Conservation (phyloP, 2,329 filamentous ascomycete genomes). For the Chalara sp. region DNA sequence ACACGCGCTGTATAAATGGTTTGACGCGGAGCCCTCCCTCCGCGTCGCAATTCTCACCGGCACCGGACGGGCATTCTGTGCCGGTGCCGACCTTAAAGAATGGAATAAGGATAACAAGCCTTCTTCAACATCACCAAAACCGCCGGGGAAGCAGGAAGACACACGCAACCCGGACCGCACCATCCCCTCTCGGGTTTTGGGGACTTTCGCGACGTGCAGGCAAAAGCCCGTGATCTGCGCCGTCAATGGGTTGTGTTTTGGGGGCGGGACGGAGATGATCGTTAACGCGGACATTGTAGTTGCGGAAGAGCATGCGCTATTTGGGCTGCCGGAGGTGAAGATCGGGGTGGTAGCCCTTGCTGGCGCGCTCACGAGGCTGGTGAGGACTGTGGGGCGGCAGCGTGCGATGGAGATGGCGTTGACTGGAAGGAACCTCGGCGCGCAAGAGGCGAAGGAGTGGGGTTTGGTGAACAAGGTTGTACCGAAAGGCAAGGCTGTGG, state of each 20-base stretch:
- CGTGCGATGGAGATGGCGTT: conserved; percentile 67
- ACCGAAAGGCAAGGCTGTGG: conserved; percentile 39
- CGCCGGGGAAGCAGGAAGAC: conserved; percentile 9
- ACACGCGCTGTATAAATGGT: conserved; percentile 47
- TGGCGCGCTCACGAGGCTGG: conserved; percentile 62
- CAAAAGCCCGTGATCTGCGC: conserved; percentile 72
- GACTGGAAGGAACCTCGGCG: conserved; percentile 51
- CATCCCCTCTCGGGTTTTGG: conserved; percentile 48
- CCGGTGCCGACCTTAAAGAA: conserved; percentile 62
- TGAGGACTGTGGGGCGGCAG: conserved; percentile 59
- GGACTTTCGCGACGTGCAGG: conserved; percentile 59
- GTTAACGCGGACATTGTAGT: conserved; percentile 68
- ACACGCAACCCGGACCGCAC: background rate
- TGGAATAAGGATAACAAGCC: conserved; percentile 6
- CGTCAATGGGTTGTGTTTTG: conserved; percentile 68
- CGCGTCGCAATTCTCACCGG: conserved; percentile 54
- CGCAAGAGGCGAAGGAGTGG: conserved; percentile 55
- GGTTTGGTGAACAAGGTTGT: conserved; percentile 66
- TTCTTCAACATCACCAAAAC: background rate
- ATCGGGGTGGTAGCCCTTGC: conserved; percentile 66
- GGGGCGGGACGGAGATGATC: conserved; percentile 72
- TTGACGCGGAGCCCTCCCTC: conserved; percentile 50
- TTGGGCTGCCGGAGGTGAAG: conserved; percentile 65
- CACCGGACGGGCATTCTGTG: conserved; percentile 57
- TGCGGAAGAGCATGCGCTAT: conserved; percentile 49